These are phyloP conservation scores for Agrocybe praecox DNA, from an alignment of 768 basidiomycete species.

Conservation along the genomic window DNA sequence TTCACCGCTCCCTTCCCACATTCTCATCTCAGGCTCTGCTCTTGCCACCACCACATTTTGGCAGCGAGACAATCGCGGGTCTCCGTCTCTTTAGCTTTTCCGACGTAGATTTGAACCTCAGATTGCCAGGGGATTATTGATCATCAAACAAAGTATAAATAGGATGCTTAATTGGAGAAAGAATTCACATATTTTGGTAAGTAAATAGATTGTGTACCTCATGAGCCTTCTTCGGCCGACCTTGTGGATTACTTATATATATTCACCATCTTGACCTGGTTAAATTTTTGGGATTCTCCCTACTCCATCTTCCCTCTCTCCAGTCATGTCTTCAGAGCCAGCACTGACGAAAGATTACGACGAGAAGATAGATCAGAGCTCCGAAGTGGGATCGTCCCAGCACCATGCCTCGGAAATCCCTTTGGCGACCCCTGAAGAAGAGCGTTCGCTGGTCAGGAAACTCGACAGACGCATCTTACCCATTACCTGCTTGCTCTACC, in stretches of 20 bases:
- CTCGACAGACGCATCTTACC: slow-evolving; percentile 71
- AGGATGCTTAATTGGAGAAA: slow-evolving; percentile 11
- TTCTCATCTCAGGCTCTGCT: not conserved
- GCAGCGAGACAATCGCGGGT: not conserved
- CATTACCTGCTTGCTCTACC: slow-evolving; percentile 71
- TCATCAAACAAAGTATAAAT: slow-evolving; percentile 2
- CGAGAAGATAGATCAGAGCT: slow-evolving; percentile 32
- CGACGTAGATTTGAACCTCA: not conserved
- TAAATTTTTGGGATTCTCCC: not conserved
- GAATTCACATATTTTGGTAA: slow-evolving; percentile 13
- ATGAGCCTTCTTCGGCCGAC: slow-evolving; percentile 9
- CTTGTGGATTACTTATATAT: slow-evolving; percentile 2
- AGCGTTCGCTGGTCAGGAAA: slow-evolving; percentile 60
- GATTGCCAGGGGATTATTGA: not conserved
- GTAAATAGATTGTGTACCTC: not conserved
- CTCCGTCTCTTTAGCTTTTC: not conserved
- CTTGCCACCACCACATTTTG: not conserved
- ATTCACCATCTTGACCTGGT: not conserved
- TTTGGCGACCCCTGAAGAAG: slow-evolving; percentile 35
- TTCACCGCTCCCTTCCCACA: not conserved
- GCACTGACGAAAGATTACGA: slow-evolving; percentile 20
- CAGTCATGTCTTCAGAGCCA: slow-evolving; percentile 16
- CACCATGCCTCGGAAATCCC: slow-evolving; percentile 1
- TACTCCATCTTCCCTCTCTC: not conserved
- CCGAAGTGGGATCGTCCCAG: slow-evolving; percentile 8